phyloP scores from a whole-genome alignment of 345 rosid genomes.

The Aquilaria sinensis region DNA sequence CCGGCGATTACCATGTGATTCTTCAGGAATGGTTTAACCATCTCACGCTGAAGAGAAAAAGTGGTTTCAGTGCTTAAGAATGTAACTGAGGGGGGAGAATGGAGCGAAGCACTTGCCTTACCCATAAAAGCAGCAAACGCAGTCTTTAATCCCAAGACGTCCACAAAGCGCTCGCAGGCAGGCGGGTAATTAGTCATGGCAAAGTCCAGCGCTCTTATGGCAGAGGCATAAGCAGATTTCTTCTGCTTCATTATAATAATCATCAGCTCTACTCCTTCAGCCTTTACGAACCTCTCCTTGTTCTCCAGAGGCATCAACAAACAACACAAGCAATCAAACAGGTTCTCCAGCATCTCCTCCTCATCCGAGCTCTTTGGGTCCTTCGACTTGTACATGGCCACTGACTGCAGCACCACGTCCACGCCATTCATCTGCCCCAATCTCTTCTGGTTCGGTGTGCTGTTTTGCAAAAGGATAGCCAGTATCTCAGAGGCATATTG shows the following conservation, averaged over 20 bases:
- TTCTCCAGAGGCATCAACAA: slow-evolving; percentile 97
- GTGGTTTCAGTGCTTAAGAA: neutral
- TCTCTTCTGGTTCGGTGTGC: slow-evolving; percentile 80
- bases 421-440: slow-evolving; percentile 96
- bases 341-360: slow-evolving; percentile 97
- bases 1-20: neutral
- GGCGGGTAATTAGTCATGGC: slow-evolving; percentile 98
- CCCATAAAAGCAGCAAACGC: slow-evolving; percentile 99
- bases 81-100: neutral
- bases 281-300: slow-evolving; percentile 92
- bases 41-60: too few relatives aligned
- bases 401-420: slow-evolving; percentile 86
- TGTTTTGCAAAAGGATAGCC: slow-evolving; percentile 81
- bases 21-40: neutral
- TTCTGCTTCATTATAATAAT: slow-evolving; percentile 98
- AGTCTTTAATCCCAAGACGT: slow-evolving; percentile 91
- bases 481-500: slow-evolving; percentile 93
- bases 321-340: slow-evolving; percentile 84
- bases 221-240: slow-evolving; percentile 91
- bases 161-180: slow-evolving; percentile 93
- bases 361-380: slow-evolving; percentile 89
- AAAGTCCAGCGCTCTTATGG: slow-evolving; percentile 86
- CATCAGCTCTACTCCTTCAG: slow-evolving; percentile 98
- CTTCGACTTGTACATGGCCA: slow-evolving; percentile 85
- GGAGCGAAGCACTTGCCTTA: slow-evolving; percentile 69